A percentile compares a stretch with the other conserved stretches of the same genome.
These are phyloP conservation scores for Acaromyces ingoldii DNA, from an alignment of 1,284 basidiomycete species.

Conservation along the genomic window DNA sequence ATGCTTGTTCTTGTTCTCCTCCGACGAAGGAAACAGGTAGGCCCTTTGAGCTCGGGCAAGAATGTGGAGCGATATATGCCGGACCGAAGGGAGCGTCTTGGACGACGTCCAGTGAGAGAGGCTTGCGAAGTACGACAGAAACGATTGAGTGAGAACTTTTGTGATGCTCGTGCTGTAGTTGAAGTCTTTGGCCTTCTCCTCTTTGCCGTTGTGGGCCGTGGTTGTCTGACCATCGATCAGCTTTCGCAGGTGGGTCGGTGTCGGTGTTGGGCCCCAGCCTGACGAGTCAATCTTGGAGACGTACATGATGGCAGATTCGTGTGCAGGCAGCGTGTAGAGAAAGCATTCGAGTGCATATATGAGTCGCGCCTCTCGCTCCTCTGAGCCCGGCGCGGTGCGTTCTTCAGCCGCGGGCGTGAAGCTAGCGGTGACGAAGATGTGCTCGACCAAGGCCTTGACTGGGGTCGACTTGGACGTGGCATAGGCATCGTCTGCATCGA, in stretches of 20 bases:
- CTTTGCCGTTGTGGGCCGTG: background rate
- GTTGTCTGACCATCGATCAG: background rate
- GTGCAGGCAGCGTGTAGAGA: conserved; percentile 70
- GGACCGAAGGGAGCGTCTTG: conserved; percentile 10
- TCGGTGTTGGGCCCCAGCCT: conserved; percentile 60
- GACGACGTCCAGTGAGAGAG: conserved; percentile 56
- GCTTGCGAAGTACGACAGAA: conserved; percentile 62
- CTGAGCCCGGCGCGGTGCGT: background rate
- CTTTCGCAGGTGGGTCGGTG: background rate
- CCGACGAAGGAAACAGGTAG: conserved; percentile 90
- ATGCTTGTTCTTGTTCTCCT: conserved; percentile 65
- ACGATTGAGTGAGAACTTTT: conserved; percentile 62
- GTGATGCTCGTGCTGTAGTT: conserved; percentile 53
- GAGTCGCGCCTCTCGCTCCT: conserved; percentile 46
- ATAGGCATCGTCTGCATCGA: conserved; percentile 24
- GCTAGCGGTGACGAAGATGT: conserved; percentile 32
- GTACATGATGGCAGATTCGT: conserved; percentile 72
- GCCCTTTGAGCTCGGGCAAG: conserved; percentile 87
- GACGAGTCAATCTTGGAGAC: conserved; percentile 91
- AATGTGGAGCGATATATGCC: conserved; percentile 62
- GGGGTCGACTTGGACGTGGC: conserved; percentile 11
- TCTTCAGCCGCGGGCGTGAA: conserved; percentile 13
- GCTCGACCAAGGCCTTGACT: conserved; percentile 22
- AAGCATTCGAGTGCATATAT: conserved; percentile 76
- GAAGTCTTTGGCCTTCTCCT: conserved; percentile 6